These are phyloP conservation scores for Trichoderma aggressivum DNA, from an alignment of 2,329 filamentous ascomycete genomes.

Conservation along the genomic window DNA sequence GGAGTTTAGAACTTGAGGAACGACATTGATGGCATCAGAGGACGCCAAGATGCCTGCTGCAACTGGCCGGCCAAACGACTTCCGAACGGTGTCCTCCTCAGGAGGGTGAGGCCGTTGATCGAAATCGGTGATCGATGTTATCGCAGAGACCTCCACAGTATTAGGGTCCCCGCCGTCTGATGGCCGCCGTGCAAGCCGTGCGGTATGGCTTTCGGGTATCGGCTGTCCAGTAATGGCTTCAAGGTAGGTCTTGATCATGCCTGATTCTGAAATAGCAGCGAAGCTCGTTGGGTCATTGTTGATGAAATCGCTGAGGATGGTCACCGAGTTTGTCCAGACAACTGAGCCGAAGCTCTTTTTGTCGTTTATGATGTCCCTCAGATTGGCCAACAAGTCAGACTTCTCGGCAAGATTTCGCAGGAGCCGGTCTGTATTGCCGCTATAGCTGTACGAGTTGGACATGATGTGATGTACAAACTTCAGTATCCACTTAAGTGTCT, in stretches of 20 bases:
- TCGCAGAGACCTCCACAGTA: constrained; percentile 39
- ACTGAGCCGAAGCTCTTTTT: constrained; percentile 80
- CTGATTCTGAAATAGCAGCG: constrained; percentile 89
- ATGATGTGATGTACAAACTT: constrained; percentile 97
- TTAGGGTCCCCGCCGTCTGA: constrained; percentile 35
- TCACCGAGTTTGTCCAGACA: constrained; percentile 93
- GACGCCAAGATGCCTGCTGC: constrained; percentile 80
- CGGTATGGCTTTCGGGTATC: constrained; percentile 34
- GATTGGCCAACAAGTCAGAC: constrained; percentile 72
- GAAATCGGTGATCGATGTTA: constrained; percentile 35
- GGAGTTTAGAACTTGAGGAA: constrained; percentile 85
- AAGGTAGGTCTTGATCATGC: constrained; percentile 80
- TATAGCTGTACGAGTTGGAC: constrained; percentile 64
- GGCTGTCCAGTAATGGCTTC: constrained; percentile 67
- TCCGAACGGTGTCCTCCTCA: constrained; percentile 46
- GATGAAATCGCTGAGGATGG: constrained; percentile 91
- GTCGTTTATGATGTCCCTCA: constrained; percentile 79
- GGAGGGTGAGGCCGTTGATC: constrained; percentile 52
- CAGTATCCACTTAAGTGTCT: constrained; percentile 88
- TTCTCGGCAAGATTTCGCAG: constrained; percentile 94
- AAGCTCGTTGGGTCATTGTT: constrained; percentile 99
- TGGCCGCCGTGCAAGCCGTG: constrained; percentile 30
- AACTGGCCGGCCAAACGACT: constrained; percentile 42
- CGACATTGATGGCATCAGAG: constrained; percentile 78
- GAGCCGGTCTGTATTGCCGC: constrained; percentile 83